These are phyloP conservation scores for Wickerhamomyces hampshirensis DNA, from an alignment of 805 yeast genomes.

Conservation along the genomic window DNA sequence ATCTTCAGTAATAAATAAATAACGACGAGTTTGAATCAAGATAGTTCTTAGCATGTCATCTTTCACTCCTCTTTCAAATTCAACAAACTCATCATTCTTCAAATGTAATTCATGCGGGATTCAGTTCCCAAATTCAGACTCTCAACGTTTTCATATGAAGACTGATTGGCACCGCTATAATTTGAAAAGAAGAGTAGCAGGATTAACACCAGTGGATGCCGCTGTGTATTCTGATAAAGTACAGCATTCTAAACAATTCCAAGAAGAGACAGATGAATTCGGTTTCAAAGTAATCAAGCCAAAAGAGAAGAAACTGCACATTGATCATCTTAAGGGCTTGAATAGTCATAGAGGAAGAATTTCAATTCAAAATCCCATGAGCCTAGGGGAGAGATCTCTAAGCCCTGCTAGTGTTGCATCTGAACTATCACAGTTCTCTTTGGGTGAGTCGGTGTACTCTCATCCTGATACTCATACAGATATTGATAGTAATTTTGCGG, in stretches of 20 bases:
- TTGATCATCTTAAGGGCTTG: too few species aligned
- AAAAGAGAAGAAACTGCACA: constrained; percentile 12
- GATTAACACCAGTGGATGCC: constrained; percentile 66
- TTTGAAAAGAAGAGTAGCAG: constrained; percentile 87
- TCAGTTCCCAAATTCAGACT: constrained; percentile 73
- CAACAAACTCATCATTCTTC: constrained; percentile 28
- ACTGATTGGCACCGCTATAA: constrained; percentile 98
- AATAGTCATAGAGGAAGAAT: background rate
- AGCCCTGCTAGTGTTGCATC: constrained; percentile 55
- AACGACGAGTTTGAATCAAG: background rate
- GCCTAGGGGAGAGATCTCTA: constrained; percentile 15
- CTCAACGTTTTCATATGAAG: constrained; percentile 91
- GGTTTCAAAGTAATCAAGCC: constrained; percentile 32
- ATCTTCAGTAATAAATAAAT: too few species aligned
- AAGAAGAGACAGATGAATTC: constrained; percentile 34
- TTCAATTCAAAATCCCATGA: constrained; percentile 5
- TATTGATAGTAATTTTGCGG: constrained; percentile 30
- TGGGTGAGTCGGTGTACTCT: constrained; percentile 40
- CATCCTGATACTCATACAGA: constrained; percentile 31
- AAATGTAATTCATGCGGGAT: constrained; percentile 91
- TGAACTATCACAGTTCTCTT: constrained; percentile 49
- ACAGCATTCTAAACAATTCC: constrained; percentile 29
- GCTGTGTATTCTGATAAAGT: constrained; percentile 38
- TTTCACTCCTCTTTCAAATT: background rate
- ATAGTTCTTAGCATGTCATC: background rate